Evolutionary conservation across 495 filamentous ascomycete genomes (phyloP), one percentile per base, ranked within the genome.

Genomic region (Amniculicola lignicola): DNA sequence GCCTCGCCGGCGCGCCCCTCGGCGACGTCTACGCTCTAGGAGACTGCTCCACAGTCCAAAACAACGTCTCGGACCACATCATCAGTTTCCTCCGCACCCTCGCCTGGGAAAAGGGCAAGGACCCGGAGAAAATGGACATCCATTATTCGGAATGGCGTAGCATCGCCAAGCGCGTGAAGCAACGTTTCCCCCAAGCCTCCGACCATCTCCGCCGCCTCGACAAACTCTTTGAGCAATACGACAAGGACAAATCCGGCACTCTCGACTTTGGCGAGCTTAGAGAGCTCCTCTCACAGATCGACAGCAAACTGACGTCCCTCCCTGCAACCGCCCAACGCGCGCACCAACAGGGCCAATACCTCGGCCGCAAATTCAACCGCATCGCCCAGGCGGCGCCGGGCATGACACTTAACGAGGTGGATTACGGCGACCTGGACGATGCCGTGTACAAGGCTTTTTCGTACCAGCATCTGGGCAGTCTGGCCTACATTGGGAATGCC

Each of bases 11-110:
- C 29, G 85, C 94, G 0, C 94, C 93, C 0, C 75, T 97, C 0
- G 93, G 94, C 33, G 93, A 96, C 63, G 89, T 99, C 25, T 99
- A 99, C 68, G 89, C 89, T 41, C 88, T 99, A 47, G 94, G 94
- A n/a, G 94, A 99, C 70, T 96, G 93, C 73, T 75, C 87, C 11
- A 97, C 93, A 0, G 94, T 97, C 0, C 94, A 97, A 64, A 97
- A 97, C 75, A 97, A 97, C 65, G 73, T 95, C 4, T 86, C 89
- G 19, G 85, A 88, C 56, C 84, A 96, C 74, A 82, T 97, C 58
- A 76, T 95, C 41, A 80, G 80, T 14, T 97, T 97, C 73, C 77
- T 98, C 6, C 90, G 90, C 53, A 90, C 82, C 3, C 78, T 95
- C 12, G 90, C 93, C 23, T 96, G 88, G 86, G 89, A 96, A 68